Base-by-base conservation (phyloP, 257 asterid species). In the Salvia rosmarinus region DNA sequence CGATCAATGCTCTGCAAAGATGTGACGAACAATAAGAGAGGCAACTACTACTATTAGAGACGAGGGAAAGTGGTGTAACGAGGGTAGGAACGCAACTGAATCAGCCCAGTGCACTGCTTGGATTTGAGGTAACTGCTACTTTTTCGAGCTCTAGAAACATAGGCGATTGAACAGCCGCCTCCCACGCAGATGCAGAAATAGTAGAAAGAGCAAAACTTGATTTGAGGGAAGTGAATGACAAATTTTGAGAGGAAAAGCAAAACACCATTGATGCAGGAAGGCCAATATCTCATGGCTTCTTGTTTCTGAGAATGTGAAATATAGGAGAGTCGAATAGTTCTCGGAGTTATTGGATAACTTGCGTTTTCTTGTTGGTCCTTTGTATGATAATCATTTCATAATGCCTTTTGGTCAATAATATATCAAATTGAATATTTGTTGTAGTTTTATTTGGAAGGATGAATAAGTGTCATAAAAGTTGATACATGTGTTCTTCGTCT, bases 1-100 rank as follows among this genome's bases (percentile, higher is more conserved):
- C 89, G 92, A 17, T 89, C 99, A 0, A 91, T 94, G 96, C 96
- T 94, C 4, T 88, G 96, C 75, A 85, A 91, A 81, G 97, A 91
- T 62, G 85, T 85, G 4, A 77, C 74, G 77, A 90, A 82, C 67
- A 77, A 82, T 68, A 86, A 85, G 56, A 88, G 84, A 64, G 83
- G 76, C 80, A 82, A 87, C 76, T 86, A 81, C 87, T 90, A 71
- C 76, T 90, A 84, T 37, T 92, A 85, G 83, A 28, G 63, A 57
- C 42, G 21, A 28, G 7, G 34, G 2, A 13, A 5, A 30, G 54
- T 14, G 37, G 2, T 42, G 39, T 39, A 64, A 64, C n/a, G 16
- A 9, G 39, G 4, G 50, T 51, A 1, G 13, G 64, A n/a, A 70
- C 5, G 23, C 20, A 14, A 52, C 56, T 49, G 23, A 12, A 52